Evolutionary conservation across 805 yeast genomes (phyloP).

Genomic region (Barnettozyma californica): DNA sequence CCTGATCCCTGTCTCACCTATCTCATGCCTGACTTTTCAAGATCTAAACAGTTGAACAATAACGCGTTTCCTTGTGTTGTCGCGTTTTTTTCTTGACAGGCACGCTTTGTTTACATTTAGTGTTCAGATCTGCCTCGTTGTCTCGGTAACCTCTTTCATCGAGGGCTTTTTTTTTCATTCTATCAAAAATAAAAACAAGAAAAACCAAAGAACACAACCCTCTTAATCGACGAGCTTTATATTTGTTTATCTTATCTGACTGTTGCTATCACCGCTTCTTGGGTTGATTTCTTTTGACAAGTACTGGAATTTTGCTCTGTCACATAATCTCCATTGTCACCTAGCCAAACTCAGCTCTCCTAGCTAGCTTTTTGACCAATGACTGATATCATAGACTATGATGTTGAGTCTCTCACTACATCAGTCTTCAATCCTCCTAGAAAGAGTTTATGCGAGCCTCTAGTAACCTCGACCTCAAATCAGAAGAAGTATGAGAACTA

Average conservation of each 20-base stretch:
- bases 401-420: neutral
- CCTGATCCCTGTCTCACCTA: too few species aligned
- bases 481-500: neutral
- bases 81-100: neutral
- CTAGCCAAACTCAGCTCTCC: neutral
- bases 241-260: neutral
- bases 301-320: neutral
- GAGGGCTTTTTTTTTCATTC: neutral
- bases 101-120: neutral
- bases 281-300: neutral
- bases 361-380: neutral
- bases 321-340: too few species aligned
- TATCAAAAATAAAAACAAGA: neutral
- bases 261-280: neutral
- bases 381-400: slow-evolving; percentile 9
- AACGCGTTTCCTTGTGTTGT: neutral
- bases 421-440: slow-evolving; percentile 8
- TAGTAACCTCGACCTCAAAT: neutral
- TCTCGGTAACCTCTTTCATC: neutral
- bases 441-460: neutral
- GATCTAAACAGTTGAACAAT: too few species aligned
- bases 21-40: too few species aligned
- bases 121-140: neutral
- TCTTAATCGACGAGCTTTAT: neutral
- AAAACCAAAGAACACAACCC: neutral